These are phyloP conservation scores for Botrytis hyacinthi DNA, from an alignment of 2,329 filamentous ascomycete species.

Conservation along the genomic window DNA sequence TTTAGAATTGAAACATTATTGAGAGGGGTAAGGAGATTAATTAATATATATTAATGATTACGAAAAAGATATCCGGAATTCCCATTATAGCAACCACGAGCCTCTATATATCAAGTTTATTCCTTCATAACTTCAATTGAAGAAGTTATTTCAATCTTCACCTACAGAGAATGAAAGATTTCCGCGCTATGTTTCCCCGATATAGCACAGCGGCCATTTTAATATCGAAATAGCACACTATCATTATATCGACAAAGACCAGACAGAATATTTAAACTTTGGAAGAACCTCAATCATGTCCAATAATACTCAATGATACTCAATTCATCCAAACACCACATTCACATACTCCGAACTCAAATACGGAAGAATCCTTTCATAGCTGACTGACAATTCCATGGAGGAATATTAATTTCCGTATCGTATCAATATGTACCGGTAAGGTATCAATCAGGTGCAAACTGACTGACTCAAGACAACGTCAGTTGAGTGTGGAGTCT, in stretches of 20 bases:
- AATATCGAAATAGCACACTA: neutral
- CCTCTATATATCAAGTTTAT: neutral
- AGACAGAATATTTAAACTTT: neutral
- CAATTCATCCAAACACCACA: neutral
- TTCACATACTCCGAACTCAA: too few relatives aligned
- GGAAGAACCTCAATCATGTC: neutral
- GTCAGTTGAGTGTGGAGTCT: too few relatives aligned
- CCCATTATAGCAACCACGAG: too few relatives aligned
- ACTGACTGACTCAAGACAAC: too few relatives aligned
- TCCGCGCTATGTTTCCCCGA: neutral
- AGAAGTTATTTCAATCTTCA: neutral
- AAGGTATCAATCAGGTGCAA: too few relatives aligned
- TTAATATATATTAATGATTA: fast-evolving
- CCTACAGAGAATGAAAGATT: neutral
- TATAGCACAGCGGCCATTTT: neutral
- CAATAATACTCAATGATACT: neutral
- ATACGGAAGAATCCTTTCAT: too few relatives aligned
- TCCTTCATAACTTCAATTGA: neutral
- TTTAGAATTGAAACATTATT: too few relatives aligned
- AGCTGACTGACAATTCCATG: too few relatives aligned
- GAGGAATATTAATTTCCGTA: too few relatives aligned
- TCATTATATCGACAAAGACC: neutral
- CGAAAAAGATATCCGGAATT: too few relatives aligned
- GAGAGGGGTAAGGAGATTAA: neutral
- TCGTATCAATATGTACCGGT: too few relatives aligned